A percentile compares a stretch with the other conserved stretches of the same genome.
phyloP scores from a whole-genome alignment of 2,329 filamentous ascomycete species.

The Parafenestella ontariensis region DNA sequence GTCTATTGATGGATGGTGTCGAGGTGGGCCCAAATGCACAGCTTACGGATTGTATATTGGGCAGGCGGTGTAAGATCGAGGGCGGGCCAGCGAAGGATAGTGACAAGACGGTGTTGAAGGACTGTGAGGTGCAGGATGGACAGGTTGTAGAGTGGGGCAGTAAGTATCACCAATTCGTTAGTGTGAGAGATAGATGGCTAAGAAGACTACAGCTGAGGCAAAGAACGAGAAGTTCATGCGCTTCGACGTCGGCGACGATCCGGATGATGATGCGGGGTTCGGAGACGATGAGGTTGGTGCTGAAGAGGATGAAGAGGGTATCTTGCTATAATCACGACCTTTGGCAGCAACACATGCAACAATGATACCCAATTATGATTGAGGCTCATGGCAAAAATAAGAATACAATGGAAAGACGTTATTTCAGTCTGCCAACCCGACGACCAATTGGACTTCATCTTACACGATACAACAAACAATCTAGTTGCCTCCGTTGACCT shows the following conservation, averaged over 20 bases:
- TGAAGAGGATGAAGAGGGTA: constrained; percentile 13
- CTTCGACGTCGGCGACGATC: constrained; percentile 51
- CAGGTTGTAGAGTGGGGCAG: constrained; percentile 83
- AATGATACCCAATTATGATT: constrained; percentile 1
- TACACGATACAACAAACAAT: too few relatives aligned
- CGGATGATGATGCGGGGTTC: constrained; percentile 41
- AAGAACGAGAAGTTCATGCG: constrained; percentile 70
- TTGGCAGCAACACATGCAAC: neutral
- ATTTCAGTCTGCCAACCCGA: too few relatives aligned
- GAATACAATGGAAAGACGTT: too few relatives aligned
- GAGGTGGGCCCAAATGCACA: constrained; percentile 84
- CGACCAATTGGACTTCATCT: too few relatives aligned
- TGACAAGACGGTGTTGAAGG: constrained; percentile 68
- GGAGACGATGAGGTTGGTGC: constrained; percentile 23
- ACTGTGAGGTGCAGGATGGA: constrained; percentile 89
- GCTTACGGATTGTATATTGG: constrained; percentile 86
- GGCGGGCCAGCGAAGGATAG: constrained; percentile 65
- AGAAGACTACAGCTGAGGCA: constrained; percentile 52
- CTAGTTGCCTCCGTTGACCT: neutral
- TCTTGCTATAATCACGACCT: neutral
- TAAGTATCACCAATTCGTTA: constrained; percentile 25
- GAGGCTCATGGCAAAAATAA: too few relatives aligned
- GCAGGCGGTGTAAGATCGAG: constrained; percentile 81
- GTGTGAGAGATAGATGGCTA: neutral
- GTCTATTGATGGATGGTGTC: constrained; percentile 90